Evolutionary conservation across 2,329 filamentous ascomycete species (phyloP), one percentile per base, ranked within the genome.

Genomic region (Thyridium curvatum): DNA sequence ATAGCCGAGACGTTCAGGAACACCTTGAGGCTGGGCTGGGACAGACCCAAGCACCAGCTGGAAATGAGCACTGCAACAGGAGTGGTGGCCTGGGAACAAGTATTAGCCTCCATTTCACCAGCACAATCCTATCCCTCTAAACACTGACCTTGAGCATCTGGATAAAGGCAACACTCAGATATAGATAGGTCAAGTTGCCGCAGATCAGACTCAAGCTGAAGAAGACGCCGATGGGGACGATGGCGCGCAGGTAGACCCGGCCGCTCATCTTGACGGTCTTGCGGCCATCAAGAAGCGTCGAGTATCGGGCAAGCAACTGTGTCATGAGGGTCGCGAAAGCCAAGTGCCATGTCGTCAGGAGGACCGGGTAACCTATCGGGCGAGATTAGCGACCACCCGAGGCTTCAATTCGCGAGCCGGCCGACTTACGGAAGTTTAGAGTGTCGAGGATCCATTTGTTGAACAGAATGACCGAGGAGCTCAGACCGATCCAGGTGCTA

Each of bases 221-320:
- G 71, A 95, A 94, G 59, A 95, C 66, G 50, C 91, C 91, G 55
- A 97, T 96, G 41, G 91, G 91, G 30, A 96, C 83, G 51, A 97
- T 95, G 33, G 90, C 89, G 52, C 89, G 84, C 44, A 97, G 71
- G 64, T 97, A 97, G 54, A 97, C 82, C 48, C 84, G 84, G 51
- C 88, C 87, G 18, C 87, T 97, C 91, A 98, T 97, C 71, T 94
- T 94, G 44, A 97, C 89, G 32, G 84, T 86, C 71, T 96, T 95
- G 55, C 93, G 83, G 51, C 89, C 90, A 68, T 98, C 93, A 47
- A 98, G 85, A 39, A 94, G 71, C 30, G 73, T 84, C 32, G 91
- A 97, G 59, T 87, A 94, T 55, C 87, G 85, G 37, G 93, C 89
- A 61, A 98, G 79, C 51, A 95, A 58, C 66, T 97, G 93, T 49